phyloP scores from a whole-genome alignment of 2,329 filamentous ascomycete species.

The Ophiocordyceps robertsii region DNA sequence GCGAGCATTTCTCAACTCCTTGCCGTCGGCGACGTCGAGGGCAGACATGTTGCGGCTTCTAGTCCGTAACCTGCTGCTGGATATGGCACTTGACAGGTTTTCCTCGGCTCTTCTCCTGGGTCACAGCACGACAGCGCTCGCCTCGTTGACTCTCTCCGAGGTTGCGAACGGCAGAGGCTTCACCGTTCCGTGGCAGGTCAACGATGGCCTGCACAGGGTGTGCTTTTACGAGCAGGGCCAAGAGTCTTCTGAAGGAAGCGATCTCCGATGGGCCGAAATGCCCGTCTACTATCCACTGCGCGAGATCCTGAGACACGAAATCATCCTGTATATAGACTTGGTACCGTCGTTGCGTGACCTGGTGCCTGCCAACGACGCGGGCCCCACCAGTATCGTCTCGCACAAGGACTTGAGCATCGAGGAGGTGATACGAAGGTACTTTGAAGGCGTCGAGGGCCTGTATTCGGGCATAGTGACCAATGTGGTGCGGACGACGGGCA shows the following conservation, averaged over 20 bases:
- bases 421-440: conserved; percentile 80
- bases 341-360: conserved; percentile 37
- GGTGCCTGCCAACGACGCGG: conserved; percentile 22
- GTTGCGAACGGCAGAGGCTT: conserved; percentile 86
- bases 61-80: conserved; percentile 56
- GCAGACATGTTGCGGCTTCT: conserved; percentile 62
- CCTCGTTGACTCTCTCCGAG: conserved; percentile 72
- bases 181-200: conserved; percentile 66
- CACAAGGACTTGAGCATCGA: conserved; percentile 79
- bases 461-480: conserved; percentile 91
- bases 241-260: conserved; percentile 5
- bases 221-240: conserved; percentile 14
- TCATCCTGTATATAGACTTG: conserved; percentile 51
- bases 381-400: conserved; percentile 33
- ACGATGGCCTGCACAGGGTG: conserved; percentile 48
- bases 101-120: conserved; percentile 70
- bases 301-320: conserved; percentile 73
- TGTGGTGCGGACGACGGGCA: conserved; percentile 83
- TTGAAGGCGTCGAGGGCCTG: conserved; percentile 63
- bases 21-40: conserved; percentile 62
- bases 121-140: conserved; percentile 76
- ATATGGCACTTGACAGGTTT: conserved; percentile 41
- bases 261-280: conserved; percentile 12
- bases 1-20: conserved; percentile 38
- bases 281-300: conserved; percentile 66